These are phyloP conservation scores for Boechera retrofracta DNA, from an alignment of 345 rosid species.

Conservation along the genomic window DNA sequence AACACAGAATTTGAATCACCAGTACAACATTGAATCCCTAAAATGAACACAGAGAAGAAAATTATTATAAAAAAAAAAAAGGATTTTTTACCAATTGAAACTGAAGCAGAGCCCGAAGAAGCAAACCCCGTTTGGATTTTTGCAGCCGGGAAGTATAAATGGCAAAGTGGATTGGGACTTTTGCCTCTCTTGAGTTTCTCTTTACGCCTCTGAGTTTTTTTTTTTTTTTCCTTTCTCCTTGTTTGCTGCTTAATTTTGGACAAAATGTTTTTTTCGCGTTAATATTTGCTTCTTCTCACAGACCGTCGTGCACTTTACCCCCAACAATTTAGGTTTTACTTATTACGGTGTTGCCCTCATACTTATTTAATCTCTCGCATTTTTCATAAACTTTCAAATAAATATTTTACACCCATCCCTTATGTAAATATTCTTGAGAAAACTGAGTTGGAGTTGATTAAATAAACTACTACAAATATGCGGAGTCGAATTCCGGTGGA, in stretches of 20 bases:
- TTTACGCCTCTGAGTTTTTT: not conserved
- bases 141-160: conserved; percentile 10
- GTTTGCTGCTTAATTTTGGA: not conserved
- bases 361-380: not conserved
- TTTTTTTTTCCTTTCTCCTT: not conserved
- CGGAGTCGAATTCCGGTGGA: no score
- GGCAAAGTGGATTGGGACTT: conserved; percentile 17
- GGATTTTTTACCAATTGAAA: conserved; percentile 20
- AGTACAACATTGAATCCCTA: conserved; percentile 34
- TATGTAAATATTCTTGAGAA: not conserved
- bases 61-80: not conserved
- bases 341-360: conserved; percentile 30
- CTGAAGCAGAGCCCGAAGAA: conserved; percentile 22
- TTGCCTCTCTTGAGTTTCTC: conserved; percentile 12
- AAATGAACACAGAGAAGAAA: not conserved
- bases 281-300: conserved; percentile 16
- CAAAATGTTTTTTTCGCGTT: conserved; percentile 20
- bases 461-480: no score
- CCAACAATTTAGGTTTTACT: conserved; percentile 26
- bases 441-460: not conserved
- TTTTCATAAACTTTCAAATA: not conserved
- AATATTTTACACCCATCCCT: not conserved
- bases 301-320: conserved; percentile 6
- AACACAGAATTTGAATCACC: not conserved
- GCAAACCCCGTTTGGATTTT: conserved; percentile 9